Evolutionary conservation across 2,329 filamentous ascomycete genomes (phyloP), one percentile per base, ranked within the genome.

Genomic region (Penicillium griseofulvum): DNA sequence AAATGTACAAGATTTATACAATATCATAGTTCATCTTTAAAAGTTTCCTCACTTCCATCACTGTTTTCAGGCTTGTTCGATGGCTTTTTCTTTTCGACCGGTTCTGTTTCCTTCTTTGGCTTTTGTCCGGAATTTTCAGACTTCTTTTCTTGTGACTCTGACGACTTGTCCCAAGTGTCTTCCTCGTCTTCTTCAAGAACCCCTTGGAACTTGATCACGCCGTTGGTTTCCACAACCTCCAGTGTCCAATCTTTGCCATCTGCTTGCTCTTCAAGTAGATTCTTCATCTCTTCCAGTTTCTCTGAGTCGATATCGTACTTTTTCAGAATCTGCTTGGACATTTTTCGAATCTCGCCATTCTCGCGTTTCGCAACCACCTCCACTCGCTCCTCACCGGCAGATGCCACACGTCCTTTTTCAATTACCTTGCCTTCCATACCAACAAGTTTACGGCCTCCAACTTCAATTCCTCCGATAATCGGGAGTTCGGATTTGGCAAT

Each of bases 181-280:
- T 83, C 81, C 3, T 80, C 80, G 12, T 83, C 81, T 1, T 76
- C 75, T 28, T 87, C 85, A 16, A 93, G 81, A 39, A 89, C 83
- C 0, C 87, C 89, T 42, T 87, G 78, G 38, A 93, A 83, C 68
- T 91, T 87, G 58, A 83, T 76, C 22, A 82, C 80, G 5, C 83
- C 80, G 1, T 87, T 83, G 11, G 84, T 80, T 65, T 94, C 88
- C 1, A 94, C 83, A 14, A 94, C 80, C 71, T 94, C 89, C 56
- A 96, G 77, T 65, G 86, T 88, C 91, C 91, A 96, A 16, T 85
- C 85, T 61, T 86, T 83, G 8, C 87, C 85, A 3, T 85, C 83
- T 0, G 90, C 89, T 38, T 89, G 68, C 64, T 85, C 82, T 68
- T 89, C 81, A 55, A 96, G 74, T 67, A 89, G 79, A 59, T 85